Evolutionary conservation across 768 basidiomycete species (phyloP), one percentile per base, ranked within the genome.

Genomic region (Tricholoma flavovirens): DNA sequence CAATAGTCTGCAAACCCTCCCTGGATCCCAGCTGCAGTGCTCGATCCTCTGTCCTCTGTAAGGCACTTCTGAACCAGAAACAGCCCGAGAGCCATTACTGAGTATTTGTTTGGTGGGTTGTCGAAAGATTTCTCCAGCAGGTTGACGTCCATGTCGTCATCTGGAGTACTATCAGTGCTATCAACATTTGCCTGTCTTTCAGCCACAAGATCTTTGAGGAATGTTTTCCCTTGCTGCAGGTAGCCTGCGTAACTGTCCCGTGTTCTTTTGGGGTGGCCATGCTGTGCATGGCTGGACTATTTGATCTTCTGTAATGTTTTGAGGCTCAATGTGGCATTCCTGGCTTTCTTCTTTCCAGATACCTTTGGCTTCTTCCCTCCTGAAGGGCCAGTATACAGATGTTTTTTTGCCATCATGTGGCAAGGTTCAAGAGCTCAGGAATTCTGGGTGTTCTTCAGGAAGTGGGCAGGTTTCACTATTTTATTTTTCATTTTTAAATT

Each of bases 61-160:
- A 71, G 59, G 49, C 71, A 71, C 54, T 74, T 73, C 38, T 69
- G 63, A 1, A 65, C 62, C 1, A 73, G 49, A 42, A 64, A 71
- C 4, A 68, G 54, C 53, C 67, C 65, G 8, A 73, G 55, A 1
- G 57, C 71, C 12, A 33, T n/a, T 1, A 65, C 65, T 8, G 70
- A 71, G 30, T 61, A 62, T 22, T 55, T 46, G 56, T 69, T 71
- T 5, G 69, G 73, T n/a, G n/a, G 56, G 5, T 58, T 56, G n/a
- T 69, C 60, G 33, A 74, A 69, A 24, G 72, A 67, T 12, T 58
- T 60, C 21, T 43, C 64, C 7, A 72, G 58, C 9, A 60, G 29
- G 14, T 62, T 53, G 7, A 56, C 57, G 54, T 67, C 62, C 14
- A 65, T 56, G 10, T 56, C 62, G 10, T 60, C 61, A 15, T 50